Conservation (phyloP, 2,329 filamentous ascomycete genomes). For the Colletotrichum sp. region DNA sequence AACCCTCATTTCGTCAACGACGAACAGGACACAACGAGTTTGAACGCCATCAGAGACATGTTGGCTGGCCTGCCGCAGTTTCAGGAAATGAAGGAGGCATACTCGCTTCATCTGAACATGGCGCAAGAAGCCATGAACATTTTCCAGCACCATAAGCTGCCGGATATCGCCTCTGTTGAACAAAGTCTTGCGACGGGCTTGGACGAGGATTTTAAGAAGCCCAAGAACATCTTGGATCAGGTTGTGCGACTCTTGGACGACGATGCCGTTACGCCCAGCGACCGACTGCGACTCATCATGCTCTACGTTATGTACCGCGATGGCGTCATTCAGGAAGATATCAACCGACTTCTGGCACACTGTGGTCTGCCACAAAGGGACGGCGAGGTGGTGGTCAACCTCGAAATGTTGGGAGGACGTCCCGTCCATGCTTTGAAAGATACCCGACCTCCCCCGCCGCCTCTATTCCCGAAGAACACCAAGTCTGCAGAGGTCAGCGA, state of each 20-base stretch:
- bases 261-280: constrained; percentile 70
- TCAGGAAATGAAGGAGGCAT: constrained; percentile 92
- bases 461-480: constrained; percentile 75
- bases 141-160: constrained; percentile 83
- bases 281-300: constrained; percentile 84
- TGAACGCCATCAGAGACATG: constrained; percentile 97
- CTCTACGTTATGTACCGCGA: constrained; percentile 87
- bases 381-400: constrained; percentile 74
- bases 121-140: constrained; percentile 96
- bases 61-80: constrained; percentile 93
- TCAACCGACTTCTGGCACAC: constrained; percentile 84
- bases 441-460: constrained; percentile 64
- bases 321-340: constrained; percentile 82
- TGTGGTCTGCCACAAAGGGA: constrained; percentile 78
- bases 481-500: constrained; percentile 64
- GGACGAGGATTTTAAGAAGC: constrained; percentile 90
- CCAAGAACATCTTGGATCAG: constrained; percentile 86
- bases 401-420: constrained; percentile 81
- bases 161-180: constrained; percentile 86
- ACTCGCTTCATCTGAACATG: constrained; percentile 94
- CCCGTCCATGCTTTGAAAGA: constrained; percentile 75
- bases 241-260: constrained; percentile 90
- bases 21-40: constrained; percentile 70
- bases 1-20: constrained; percentile 91
- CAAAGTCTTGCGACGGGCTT: constrained; percentile 91